phyloP scores from a whole-genome alignment of 768 basidiomycete species.

The Naganishia friedmannii region DNA sequence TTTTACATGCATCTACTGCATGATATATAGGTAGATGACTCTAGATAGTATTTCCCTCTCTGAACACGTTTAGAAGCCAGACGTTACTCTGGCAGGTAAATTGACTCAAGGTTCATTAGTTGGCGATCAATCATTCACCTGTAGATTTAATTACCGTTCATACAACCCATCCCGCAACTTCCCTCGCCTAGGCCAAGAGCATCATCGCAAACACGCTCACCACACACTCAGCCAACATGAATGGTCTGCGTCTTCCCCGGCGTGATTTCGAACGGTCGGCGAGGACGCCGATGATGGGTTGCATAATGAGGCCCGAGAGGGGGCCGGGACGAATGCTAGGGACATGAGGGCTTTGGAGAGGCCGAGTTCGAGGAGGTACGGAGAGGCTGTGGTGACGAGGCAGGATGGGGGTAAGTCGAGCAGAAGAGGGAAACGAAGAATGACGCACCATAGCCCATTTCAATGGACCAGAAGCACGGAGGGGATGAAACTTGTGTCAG shows the following conservation, averaged over 20 bases:
- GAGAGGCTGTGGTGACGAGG: conserved; percentile 56
- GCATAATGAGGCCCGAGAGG: conserved; percentile 81
- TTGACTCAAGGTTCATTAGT: too few species aligned
- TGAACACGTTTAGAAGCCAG: too few species aligned
- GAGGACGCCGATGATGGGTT: conserved; percentile 77
- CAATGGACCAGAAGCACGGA: conserved; percentile 84
- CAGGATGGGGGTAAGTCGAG: conserved; percentile 36
- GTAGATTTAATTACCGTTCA: too few species aligned
- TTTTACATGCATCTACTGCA: too few species aligned
- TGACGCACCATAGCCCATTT: conserved; percentile 76
- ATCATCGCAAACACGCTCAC: conserved; percentile 71
- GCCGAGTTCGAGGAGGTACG: conserved; percentile 84
- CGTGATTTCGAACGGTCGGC: conserved; percentile 80
- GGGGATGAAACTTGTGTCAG: too few species aligned
- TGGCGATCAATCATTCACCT: too few species aligned
- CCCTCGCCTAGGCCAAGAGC: conserved; percentile 75
- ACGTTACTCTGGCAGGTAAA: too few species aligned
- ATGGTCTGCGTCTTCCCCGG: conserved; percentile 80
- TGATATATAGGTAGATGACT: too few species aligned
- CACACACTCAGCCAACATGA: conserved; percentile 69
- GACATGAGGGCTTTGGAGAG: conserved; percentile 82
- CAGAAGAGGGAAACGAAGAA: too few species aligned
- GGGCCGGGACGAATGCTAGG: conserved; percentile 86
- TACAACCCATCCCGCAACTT: conserved; percentile 62
- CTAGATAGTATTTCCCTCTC: too few species aligned